phyloP scores from a whole-genome alignment of 768 basidiomycete species.

The Trametes maxima region DNA sequence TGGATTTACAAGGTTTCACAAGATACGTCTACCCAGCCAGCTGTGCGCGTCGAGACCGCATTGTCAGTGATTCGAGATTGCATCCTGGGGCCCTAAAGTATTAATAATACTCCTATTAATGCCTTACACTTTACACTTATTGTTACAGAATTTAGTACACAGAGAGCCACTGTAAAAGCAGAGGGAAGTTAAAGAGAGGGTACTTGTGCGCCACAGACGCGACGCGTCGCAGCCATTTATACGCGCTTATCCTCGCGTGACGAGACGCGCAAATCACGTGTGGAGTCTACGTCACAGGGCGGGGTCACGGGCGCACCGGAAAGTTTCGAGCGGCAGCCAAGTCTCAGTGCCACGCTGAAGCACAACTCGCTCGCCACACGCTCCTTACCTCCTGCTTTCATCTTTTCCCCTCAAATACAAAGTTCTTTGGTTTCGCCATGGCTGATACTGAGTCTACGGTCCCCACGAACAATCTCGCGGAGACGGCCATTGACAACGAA shows the following conservation, averaged over 20 bases:
- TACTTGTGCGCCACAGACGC: neutral
- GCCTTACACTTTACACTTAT: no score
- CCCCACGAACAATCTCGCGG: slow-evolving; percentile 27
- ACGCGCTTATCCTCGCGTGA: neutral
- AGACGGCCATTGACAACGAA: slow-evolving; percentile 35
- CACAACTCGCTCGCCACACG: neutral
- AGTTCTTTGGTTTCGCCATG: slow-evolving; percentile 28
- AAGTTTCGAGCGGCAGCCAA: slow-evolving; percentile 7
- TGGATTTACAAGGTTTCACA: no score
- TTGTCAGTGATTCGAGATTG: no score
- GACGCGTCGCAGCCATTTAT: neutral
- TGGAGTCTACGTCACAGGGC: slow-evolving; percentile 3
- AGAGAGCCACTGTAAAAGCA: neutral
- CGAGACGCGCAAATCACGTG: slow-evolving; percentile 10
- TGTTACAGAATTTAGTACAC: no score
- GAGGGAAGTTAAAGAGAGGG: neutral
- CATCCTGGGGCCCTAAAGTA: no score
- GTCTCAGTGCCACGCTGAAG: slow-evolving; percentile 7
- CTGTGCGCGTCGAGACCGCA: no score
- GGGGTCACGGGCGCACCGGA: slow-evolving; percentile 7
- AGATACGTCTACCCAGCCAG: no score
- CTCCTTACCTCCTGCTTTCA: slow-evolving; percentile 26
- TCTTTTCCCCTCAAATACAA: slow-evolving; percentile 11
- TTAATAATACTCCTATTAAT: no score
- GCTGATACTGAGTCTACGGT: slow-evolving; percentile 32